phyloP scores from a whole-genome alignment of 306 rosid genomes.

The barrel medic (Medicago truncatula) region DNA sequence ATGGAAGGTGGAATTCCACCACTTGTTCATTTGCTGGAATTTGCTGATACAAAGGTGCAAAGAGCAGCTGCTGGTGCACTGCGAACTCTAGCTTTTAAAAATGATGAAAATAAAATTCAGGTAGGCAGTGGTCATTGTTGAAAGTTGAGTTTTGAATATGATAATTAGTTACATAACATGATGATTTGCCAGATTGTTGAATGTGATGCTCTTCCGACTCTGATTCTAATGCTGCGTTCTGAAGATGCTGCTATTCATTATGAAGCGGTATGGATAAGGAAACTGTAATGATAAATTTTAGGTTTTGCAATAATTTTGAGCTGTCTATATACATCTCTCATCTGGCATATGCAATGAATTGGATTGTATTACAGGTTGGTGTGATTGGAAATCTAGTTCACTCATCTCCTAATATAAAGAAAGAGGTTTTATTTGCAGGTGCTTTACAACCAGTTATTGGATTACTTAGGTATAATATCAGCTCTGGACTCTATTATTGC shows the following conservation, averaged over 20 bases:
- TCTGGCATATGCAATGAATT: slow-evolving; percentile 43
- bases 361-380: slow-evolving; percentile 78
- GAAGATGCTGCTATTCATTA: slow-evolving; percentile 98
- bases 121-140: slow-evolving; percentile 48
- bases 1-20: slow-evolving; percentile 99
- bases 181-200: slow-evolving; percentile 86
- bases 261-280: slow-evolving; percentile 78
- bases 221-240: slow-evolving; percentile 90
- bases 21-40: slow-evolving; percentile 89
- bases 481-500: slow-evolving; percentile 33
- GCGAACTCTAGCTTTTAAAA: slow-evolving; percentile 93
- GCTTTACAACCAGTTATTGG: slow-evolving; percentile 98
- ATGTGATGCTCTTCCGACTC: slow-evolving; percentile 98
- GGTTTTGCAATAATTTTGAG: slow-evolving; percentile 26
- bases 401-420: slow-evolving; percentile 95
- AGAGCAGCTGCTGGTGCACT: slow-evolving; percentile 98
- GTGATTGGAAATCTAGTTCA: slow-evolving; percentile 98
- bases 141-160: slow-evolving; percentile 31
- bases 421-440: slow-evolving; percentile 94
- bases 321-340: slow-evolving; percentile 34
- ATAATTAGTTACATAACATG: slow-evolving; percentile 20
- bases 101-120: slow-evolving; percentile 96
- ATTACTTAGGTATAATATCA: slow-evolving; percentile 72
- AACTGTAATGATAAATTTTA: slow-evolving; percentile 20
- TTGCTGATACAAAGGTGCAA: slow-evolving; percentile 90